phyloP scores from a whole-genome alignment of 202 grass and related monocot genomes.

The Elaeis oleifera region DNA sequence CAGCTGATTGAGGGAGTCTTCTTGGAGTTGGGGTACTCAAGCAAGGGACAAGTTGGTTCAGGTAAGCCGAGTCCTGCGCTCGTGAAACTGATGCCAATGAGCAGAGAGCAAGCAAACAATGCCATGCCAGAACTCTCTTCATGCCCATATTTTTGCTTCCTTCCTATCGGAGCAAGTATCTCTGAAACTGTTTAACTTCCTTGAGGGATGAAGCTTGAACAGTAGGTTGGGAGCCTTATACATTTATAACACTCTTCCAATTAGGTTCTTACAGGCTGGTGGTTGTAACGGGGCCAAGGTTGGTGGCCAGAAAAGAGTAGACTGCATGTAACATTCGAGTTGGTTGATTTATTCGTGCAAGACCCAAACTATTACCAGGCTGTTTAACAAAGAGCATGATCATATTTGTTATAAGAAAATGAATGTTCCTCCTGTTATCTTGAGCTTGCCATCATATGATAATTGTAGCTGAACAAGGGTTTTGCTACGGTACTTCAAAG shows the following conservation, averaged over 20 bases:
- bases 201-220: background rate
- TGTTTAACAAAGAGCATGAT: too few species aligned
- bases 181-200: background rate
- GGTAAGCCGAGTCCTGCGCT: constrained; percentile 22
- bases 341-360: constrained; percentile 20
- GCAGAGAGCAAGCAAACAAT: constrained; percentile 7
- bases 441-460: too few species aligned
- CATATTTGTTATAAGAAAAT: too few species aligned
- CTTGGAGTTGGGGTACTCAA: constrained; percentile 22
- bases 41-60: constrained; percentile 25
- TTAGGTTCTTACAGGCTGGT: background rate
- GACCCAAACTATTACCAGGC: constrained; percentile 5
- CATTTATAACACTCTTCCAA: too few species aligned
- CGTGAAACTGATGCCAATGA: constrained; percentile 6
- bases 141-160: constrained; percentile 5
- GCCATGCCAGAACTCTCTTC: constrained; percentile 1
- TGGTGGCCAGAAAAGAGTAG: constrained; percentile 20
- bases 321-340: background rate
- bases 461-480: too few species aligned
- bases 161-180: background rate
- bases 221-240: too few species aligned
- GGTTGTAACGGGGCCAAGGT: constrained; percentile 7
- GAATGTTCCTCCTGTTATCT: too few species aligned
- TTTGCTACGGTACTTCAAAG: too few species aligned
- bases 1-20: constrained; percentile 23